A percentile compares a stretch with the other conserved stretches of the same genome.
Evolutionary conservation across 495 filamentous ascomycete genomes (phyloP).

Genomic region (Diplogelasinospora grovesii): DNA sequence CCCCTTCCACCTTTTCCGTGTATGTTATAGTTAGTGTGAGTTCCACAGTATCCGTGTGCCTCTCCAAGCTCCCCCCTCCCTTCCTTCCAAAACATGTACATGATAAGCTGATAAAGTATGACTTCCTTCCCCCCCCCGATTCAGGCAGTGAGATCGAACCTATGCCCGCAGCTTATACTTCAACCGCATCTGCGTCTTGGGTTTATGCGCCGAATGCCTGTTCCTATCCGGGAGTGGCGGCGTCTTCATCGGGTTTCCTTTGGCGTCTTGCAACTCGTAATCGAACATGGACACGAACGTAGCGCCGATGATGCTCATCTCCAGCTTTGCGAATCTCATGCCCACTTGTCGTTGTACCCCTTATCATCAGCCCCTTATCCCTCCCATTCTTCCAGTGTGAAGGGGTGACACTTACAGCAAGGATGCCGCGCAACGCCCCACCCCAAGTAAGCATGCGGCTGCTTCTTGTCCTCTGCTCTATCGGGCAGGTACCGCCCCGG

Average conservation of each 20-base stretch:
- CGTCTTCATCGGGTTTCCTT: conserved; percentile 1
- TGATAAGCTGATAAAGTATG: too few relatives aligned
- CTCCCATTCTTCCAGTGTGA: too few relatives aligned
- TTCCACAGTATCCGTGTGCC: too few relatives aligned
- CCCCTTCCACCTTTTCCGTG: too few relatives aligned
- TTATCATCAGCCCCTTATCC: background rate
- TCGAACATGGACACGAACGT: conserved; percentile 32
- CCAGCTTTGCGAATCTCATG: conserved; percentile 41
- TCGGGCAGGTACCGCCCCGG: conserved; percentile 36
- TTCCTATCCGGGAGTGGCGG: conserved; percentile 8
- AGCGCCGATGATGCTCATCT: conserved; percentile 38
- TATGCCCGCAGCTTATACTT: conserved; percentile 11
- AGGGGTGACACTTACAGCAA: conserved; percentile 19
- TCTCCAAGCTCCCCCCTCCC: too few relatives aligned
- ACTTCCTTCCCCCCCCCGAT: too few relatives aligned
- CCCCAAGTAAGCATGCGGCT: conserved; percentile 29
- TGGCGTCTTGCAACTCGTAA: conserved; percentile 20
- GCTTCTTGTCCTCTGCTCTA: conserved; percentile 39
- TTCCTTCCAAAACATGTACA: too few relatives aligned
- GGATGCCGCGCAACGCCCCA: conserved; percentile 43
- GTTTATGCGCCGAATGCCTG: conserved; percentile 11
- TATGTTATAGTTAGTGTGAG: too few relatives aligned
- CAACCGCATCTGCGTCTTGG: conserved; percentile 14
- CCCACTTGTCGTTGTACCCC: too few relatives aligned
- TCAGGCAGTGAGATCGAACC: too few relatives aligned